Conservation (phyloP, 2,329 filamentous ascomycete genomes). For the Endoconidiophora polonica region DNA sequence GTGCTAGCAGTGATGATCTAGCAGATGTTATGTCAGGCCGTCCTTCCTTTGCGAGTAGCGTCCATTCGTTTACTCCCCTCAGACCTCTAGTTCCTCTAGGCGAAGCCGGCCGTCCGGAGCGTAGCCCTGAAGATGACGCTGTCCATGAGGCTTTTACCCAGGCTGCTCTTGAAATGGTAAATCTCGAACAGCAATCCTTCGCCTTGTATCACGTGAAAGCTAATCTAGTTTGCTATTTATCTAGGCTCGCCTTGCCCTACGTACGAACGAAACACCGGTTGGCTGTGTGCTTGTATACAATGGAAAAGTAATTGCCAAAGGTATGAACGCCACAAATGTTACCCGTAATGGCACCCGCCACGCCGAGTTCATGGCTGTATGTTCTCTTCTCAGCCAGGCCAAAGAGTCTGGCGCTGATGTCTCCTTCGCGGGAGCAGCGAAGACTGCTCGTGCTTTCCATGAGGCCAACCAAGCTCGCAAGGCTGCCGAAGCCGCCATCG, state of each 20-base stretch:
- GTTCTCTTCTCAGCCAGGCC: constrained; percentile 30
- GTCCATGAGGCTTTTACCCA: constrained; percentile 53
- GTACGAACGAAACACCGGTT: constrained; percentile 82
- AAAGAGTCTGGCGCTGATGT: constrained; percentile 4
- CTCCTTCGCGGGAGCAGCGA: constrained; percentile 13
- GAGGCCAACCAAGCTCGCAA: constrained; percentile 16
- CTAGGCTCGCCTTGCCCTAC: constrained; percentile 70
- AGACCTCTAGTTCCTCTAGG: constrained; percentile 13
- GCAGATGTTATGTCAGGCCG: constrained; percentile 4
- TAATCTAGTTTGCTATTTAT: neutral
- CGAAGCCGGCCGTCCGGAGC: constrained; percentile 12
- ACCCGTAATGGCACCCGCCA: constrained; percentile 85
- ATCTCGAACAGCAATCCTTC: constrained; percentile 14
- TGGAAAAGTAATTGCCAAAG: constrained; percentile 62
- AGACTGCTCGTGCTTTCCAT: constrained; percentile 14
- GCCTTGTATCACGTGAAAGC: constrained; percentile 13
- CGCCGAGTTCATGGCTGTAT: constrained; percentile 83
- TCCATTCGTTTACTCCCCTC: constrained; percentile 11
- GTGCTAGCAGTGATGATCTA: neutral
- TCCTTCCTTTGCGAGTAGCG: constrained; percentile 10
- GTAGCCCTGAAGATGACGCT: constrained; percentile 21
- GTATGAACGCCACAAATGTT: constrained; percentile 94
- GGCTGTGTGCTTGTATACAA: constrained; percentile 84
- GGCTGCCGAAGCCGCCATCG: constrained; percentile 19
- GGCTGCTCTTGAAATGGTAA: constrained; percentile 73